phyloP scores from a whole-genome alignment of 176 grass and related monocot species.

The Zea mays region DNA sequence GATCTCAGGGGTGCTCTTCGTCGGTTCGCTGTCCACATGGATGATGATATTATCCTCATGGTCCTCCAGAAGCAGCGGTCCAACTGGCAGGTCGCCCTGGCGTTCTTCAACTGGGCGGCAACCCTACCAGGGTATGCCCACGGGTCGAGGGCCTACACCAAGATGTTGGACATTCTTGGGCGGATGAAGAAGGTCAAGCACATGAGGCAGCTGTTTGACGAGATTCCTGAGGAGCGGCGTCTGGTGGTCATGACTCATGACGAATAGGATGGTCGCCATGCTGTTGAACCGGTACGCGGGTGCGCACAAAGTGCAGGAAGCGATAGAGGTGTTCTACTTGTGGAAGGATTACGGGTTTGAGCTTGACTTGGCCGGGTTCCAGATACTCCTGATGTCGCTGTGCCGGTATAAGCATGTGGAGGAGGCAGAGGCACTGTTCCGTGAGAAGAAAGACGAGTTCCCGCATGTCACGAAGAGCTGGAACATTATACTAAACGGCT shows the following conservation, averaged over 20 bases:
- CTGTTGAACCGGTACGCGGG: conserved; percentile 64
- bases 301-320: conserved; percentile 66
- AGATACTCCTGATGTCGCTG: conserved; percentile 69
- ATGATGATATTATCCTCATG: conserved; percentile 51
- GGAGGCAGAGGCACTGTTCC: conserved; percentile 75
- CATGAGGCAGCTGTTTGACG: conserved; percentile 61
- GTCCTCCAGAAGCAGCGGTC: conserved; percentile 59
- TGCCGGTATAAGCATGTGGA: conserved; percentile 75
- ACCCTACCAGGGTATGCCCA: conserved; percentile 36
- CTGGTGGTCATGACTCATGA: conserved; percentile 10
- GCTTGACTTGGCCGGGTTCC: conserved; percentile 63
- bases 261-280: conserved; percentile 61
- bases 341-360: conserved; percentile 63
- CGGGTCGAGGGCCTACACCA: conserved; percentile 41
- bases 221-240: conserved; percentile 36
- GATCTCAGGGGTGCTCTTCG: conserved; percentile 31
- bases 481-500: conserved; percentile 87
- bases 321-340: conserved; percentile 62
- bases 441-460: conserved; percentile 56
- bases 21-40: conserved; percentile 35
- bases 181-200: conserved; percentile 70
- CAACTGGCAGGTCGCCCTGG: conserved; percentile 54
- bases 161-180: conserved; percentile 76
- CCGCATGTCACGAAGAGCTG: conserved; percentile 69
- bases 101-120: conserved; percentile 58